Conservation (phyloP, 306 rosid species). For the Lathyrus sativus region DNA sequence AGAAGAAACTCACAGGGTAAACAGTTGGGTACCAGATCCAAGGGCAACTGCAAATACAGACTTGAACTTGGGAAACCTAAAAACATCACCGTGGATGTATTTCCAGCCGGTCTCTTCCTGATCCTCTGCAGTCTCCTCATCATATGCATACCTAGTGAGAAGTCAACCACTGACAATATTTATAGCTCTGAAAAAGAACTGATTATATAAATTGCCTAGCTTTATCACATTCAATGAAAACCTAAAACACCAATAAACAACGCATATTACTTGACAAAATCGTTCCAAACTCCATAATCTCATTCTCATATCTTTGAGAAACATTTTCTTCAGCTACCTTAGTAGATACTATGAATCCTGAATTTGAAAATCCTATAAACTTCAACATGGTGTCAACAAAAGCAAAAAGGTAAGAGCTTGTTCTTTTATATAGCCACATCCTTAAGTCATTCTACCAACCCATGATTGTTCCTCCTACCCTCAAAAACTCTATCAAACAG, state of each 20-base stretch:
- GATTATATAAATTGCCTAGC: neutral
- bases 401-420: slow-evolving; percentile 55
- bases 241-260: neutral
- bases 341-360: slow-evolving; percentile 53
- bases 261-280: slow-evolving; percentile 78
- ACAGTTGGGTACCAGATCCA: slow-evolving; percentile 63
- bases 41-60: slow-evolving; percentile 60
- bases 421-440: slow-evolving; percentile 74
- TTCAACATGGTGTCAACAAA: slow-evolving; percentile 31
- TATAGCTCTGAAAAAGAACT: slow-evolving; percentile 15
- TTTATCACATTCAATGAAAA: slow-evolving; percentile 24
- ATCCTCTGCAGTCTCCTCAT: slow-evolving; percentile 56
- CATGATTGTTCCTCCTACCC: slow-evolving; percentile 58
- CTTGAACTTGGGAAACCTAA: slow-evolving; percentile 56
- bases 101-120: slow-evolving; percentile 72
- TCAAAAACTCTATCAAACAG: slow-evolving; percentile 57
- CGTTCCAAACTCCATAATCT: slow-evolving; percentile 72
- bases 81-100: slow-evolving; percentile 62
- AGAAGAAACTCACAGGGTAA: slow-evolving; percentile 52
- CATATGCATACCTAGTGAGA: slow-evolving; percentile 53
- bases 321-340: slow-evolving; percentile 62
- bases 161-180: slow-evolving; percentile 29
- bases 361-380: slow-evolving; percentile 40
- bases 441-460: slow-evolving; percentile 80
- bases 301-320: slow-evolving; percentile 53